Evolutionary conservation across 2,329 filamentous ascomycete species (phyloP), one percentile per base, ranked within the genome.

Genomic region (Acrocalymma vagum): DNA sequence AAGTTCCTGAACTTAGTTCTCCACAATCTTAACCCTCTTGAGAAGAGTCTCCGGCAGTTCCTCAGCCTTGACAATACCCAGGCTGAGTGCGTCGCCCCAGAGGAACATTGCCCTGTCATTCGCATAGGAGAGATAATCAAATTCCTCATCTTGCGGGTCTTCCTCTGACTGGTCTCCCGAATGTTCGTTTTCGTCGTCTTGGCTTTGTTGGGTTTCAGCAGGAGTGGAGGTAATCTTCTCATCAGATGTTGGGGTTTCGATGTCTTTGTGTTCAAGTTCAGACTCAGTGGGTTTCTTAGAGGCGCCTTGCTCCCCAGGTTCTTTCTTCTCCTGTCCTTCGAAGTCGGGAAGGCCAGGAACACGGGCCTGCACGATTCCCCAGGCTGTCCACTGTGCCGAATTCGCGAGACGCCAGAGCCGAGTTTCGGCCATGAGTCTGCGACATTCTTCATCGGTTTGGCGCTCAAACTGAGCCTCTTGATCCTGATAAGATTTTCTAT

Each of bases 361-460:
- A 65, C 94, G 92, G 31, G 94, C 93, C 72, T 99, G 94, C 35
- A 99, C 88, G 48, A 97, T 90, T 16, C 94, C 94, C 94, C 94
- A 99, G 1, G 91, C 89, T 16, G 95, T 83, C 94, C 94, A 99
- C 72, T 88, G 84, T 2, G 90, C 90, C 23, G 87, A 91, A 71
- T 94, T 95, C 25, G 90, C 89, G 0, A 89, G 77, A 3, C 94
- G 84, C 94, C 94, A 99, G 29, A 95, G 76, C 11, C 84, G 78
- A 3, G 90, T 85, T 72, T 97, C 91, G 26, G 86, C 82, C 62
- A 94, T 75, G 18, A 99, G 76, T 35, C 83, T 80, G 32, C 82
- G 76, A 5, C 95, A 79, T 57, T 87, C 83, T 24, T 76, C 71
- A 37, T 96, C 90, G 5, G 81, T 76, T 15, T 82, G 75, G 6